These are phyloP conservation scores for Kodamaea suecica DNA, from an alignment of 1,139 yeast genomes.

Conservation along the genomic window DNA sequence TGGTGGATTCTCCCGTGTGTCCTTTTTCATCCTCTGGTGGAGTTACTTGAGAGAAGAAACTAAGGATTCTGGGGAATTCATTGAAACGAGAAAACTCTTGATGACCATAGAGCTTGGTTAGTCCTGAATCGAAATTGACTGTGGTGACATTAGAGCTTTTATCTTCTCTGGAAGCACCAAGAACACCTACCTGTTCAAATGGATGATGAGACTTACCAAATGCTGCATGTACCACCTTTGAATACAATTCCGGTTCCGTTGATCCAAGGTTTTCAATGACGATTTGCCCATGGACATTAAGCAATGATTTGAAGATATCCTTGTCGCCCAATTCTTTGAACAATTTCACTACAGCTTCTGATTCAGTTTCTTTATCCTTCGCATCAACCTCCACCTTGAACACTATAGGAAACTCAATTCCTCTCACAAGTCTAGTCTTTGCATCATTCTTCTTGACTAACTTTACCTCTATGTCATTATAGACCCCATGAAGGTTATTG, in stretches of 20 bases:
- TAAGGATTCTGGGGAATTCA: constrained; percentile 22
- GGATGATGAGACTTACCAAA: constrained; percentile 16
- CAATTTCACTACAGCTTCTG: constrained; percentile 4
- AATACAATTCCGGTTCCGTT: constrained; percentile 17
- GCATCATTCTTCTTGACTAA: constrained; percentile 3
- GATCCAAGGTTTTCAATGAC: constrained; percentile 18
- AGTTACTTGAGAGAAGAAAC: constrained; percentile 14
- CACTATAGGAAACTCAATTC: constrained; percentile 7
- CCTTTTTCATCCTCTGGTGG: constrained; percentile 3
- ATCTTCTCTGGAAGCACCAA: constrained; percentile 24
- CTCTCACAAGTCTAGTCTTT: constrained; percentile 5
- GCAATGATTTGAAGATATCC: constrained; percentile 18
- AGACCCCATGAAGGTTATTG: background rate
- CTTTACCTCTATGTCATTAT: constrained; percentile 3
- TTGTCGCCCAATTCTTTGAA: constrained; percentile 7
- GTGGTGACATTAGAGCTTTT: constrained; percentile 22
- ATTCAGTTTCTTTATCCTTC: background rate
- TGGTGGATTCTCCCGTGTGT: constrained; percentile 12
- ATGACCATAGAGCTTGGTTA: constrained; percentile 21
- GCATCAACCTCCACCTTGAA: constrained; percentile 3
- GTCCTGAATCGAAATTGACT: constrained; percentile 27
- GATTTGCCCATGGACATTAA: constrained; percentile 23
- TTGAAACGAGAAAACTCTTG: constrained; percentile 29
- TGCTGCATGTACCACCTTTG: constrained; percentile 5
- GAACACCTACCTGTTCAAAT: constrained; percentile 21